These are phyloP conservation scores for Leptographium procerum DNA, from an alignment of 2,329 filamentous ascomycete genomes.

Conservation along the genomic window DNA sequence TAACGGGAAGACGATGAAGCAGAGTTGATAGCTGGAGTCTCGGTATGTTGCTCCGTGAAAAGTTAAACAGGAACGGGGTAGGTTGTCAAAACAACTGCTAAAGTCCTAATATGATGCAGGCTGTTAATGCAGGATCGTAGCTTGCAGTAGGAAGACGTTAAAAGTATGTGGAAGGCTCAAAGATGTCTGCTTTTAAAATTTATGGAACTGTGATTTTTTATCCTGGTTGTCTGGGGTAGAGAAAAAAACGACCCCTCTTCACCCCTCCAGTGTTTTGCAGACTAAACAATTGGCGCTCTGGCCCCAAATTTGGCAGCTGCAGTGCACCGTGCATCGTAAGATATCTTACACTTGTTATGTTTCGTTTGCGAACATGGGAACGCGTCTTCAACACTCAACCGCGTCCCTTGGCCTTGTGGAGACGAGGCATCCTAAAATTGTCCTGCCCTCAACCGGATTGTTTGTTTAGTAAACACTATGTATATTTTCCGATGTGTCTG, in stretches of 20 bases:
- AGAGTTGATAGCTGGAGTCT: neutral
- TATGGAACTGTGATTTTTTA: slow-evolving; percentile 1
- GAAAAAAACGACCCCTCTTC: slow-evolving; percentile 9
- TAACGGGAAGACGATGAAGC: neutral
- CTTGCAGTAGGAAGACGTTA: neutral
- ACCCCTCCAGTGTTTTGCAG: slow-evolving; percentile 3
- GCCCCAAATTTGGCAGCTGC: neutral
- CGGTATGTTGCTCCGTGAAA: neutral
- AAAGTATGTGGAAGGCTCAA: neutral
- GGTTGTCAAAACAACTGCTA: neutral
- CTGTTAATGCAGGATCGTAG: neutral
- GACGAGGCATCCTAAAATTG: neutral
- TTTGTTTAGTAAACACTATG: neutral
- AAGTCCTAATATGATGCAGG: neutral
- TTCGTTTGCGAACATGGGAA: neutral
- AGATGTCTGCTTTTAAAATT: neutral
- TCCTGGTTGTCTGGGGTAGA: slow-evolving; percentile 10
- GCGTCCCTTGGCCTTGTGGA: too few relatives aligned
- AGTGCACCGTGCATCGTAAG: neutral
- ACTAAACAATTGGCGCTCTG: neutral
- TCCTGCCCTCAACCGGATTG: neutral
- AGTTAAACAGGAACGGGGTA: neutral
- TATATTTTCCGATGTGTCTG: slow-evolving; percentile 7
- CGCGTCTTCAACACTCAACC: too few relatives aligned
- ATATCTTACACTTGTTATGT: too few relatives aligned